Evolutionary conservation across 75 land plant species (phyloP).

Genomic region (Selaginella moellendorffii): DNA sequence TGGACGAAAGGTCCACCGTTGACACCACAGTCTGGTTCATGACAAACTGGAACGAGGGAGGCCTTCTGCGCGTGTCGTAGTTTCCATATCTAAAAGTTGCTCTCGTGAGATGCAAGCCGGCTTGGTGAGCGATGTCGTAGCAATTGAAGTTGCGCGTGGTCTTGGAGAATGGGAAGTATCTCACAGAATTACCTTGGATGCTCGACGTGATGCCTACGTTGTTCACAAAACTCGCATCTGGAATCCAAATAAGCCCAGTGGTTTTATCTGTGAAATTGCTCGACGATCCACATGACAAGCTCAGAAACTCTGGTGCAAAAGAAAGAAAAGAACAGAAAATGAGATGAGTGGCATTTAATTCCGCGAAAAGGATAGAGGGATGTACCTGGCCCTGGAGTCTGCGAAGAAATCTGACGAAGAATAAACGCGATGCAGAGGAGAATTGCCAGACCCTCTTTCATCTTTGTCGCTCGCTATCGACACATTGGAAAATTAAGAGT

Average conservation of each 20-base stretch:
- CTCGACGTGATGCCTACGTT: conserved; percentile 27
- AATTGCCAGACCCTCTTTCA: too few species aligned
- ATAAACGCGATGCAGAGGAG: too few species aligned
- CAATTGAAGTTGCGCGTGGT: conserved; percentile 28
- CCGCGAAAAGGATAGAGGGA: too few species aligned
- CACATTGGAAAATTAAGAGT: too few species aligned
- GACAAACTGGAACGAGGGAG: conserved; percentile 42
- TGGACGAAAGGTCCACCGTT: conserved; percentile 20
- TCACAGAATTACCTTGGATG: conserved; percentile 18
- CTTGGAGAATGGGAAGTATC: conserved; percentile 37
- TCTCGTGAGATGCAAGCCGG: conserved; percentile 31
- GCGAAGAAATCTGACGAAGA: too few species aligned
- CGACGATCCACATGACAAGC: conserved; percentile 41
- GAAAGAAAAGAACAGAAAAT: too few species aligned
- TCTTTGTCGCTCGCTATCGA: too few species aligned
- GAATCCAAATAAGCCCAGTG: conserved; percentile 33
- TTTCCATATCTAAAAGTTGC: conserved; percentile 44
- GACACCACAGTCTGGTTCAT: conserved; percentile 16
- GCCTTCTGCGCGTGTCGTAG: conserved; percentile 36
- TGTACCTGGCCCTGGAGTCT: too few species aligned
- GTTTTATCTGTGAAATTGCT: conserved; percentile 21
- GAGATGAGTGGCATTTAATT: too few species aligned
- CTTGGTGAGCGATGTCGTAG: conserved; percentile 22
- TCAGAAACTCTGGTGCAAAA: conserved; percentile 60
- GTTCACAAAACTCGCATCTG: conserved; percentile 28